Evolutionary conservation across 2,329 filamentous ascomycete species (phyloP), one percentile per base, ranked within the genome.

Genomic region (Bipolaris sorokiniana): DNA sequence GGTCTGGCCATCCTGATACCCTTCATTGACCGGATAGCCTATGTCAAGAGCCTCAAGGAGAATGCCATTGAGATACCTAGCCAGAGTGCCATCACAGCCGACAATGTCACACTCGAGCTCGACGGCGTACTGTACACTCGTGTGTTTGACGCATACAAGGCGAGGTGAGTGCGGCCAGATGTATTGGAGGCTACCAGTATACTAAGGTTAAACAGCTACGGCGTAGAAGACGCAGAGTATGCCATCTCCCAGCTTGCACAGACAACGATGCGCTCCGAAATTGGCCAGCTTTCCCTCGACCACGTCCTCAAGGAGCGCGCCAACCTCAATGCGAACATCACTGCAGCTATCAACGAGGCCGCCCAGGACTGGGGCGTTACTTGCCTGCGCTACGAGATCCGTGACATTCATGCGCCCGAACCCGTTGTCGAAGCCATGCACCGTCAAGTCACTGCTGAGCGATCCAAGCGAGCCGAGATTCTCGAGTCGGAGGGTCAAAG

Each of bases 211-310:
- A 2, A 2, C 63, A 97, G 92, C 78, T 99, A 99, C 76, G 95
- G 95, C 36, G 95, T 99, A 31, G 95, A 99, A 80, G 95, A 99
- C 75, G 94, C 95, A 61, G 95, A 99, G 77, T 99, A 99, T 78
- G 95, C 95, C 77, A 98, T 99, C 76, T 95, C 91, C 7, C 95
- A 99, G 76, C 88, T 99, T 45, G 95, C 95, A 15, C 95, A 99
- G 80, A 99, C 95, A 10, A 98, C 95, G 0, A 99, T 99, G 95
- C 92, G 95, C 71, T 96, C 90, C 72, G 95, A 99, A 79, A 99
- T 99, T 70, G 95, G 95, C 64, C 95, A 98, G 78, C 84, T 99
- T 58, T 91, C 92, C 0, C 90, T 99, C 69, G 95, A 99, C 78
- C 94, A 99, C 79, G 95, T 99, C 42, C 86, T 99, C 56, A 98